phyloP scores from a whole-genome alignment of 176 grass and related monocot species.

The Secale cereale region DNA sequence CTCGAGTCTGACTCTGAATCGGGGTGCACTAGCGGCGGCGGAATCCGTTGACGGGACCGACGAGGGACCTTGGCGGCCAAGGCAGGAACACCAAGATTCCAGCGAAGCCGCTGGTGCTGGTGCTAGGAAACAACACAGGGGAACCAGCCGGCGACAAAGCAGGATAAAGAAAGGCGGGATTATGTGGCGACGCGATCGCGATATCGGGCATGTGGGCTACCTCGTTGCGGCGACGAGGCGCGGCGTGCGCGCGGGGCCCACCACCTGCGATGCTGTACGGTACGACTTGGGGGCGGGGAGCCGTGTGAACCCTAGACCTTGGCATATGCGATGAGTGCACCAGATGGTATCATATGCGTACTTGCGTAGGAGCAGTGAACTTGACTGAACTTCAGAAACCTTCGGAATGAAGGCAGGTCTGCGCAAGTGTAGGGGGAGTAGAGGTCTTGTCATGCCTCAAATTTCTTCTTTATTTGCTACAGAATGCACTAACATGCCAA shows the following conservation, averaged over 20 bases:
- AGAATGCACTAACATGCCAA: too few species aligned
- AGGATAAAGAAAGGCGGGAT: not conserved
- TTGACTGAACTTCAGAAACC: too few species aligned
- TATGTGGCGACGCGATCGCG: constrained; percentile 14
- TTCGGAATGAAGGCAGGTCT: too few species aligned
- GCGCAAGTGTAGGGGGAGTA: too few species aligned
- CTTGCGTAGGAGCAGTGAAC: too few species aligned
- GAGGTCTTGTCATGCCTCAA: too few species aligned
- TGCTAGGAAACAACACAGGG: not conserved
- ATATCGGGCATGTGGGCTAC: not conserved
- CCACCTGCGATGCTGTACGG: not conserved
- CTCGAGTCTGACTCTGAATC: not conserved
- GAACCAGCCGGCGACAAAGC: not conserved
- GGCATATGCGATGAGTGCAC: too few species aligned
- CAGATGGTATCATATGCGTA: too few species aligned
- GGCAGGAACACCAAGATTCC: not conserved
- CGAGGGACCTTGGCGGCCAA: not conserved
- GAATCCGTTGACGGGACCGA: not conserved
- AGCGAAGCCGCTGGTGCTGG: not conserved
- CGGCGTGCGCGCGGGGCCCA: not conserved
- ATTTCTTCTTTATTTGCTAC: too few species aligned
- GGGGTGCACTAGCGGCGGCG: not conserved
- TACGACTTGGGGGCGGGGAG: too few species aligned
- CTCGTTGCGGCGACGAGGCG: not conserved
- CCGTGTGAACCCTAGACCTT: too few species aligned